Base-by-base conservation (phyloP, 768 basidiomycete genomes). In the Podaxis mareebaensis region DNA sequence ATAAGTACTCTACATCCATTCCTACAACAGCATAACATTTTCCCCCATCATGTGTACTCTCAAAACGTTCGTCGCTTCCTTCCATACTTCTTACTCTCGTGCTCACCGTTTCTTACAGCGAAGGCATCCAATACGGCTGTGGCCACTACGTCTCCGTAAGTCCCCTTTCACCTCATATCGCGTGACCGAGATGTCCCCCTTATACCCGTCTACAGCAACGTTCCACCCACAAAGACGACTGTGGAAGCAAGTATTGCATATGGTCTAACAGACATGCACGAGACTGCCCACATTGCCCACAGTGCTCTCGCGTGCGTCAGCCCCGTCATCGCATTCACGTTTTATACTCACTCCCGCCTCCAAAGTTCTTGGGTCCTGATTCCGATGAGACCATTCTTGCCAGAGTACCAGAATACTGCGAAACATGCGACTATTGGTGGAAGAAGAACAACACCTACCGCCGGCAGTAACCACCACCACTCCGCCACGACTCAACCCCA, bases 131-230 rank as follows among this genome's bases (percentile, higher is more conserved):
- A 77, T 80, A 86, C 70, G 89, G 88, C 71, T 93, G 91, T 73
- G 91, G 91, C 65, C 92, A 93, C 80, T 93, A 92, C 75, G 79
- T 86, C 56, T 82, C 86, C 68, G 88, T 89, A 61, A 68, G 85
- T 78, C 62, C 26, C 26, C 22, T 58, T 33, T 13, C 58, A 12
- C 63, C 59, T n/a, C 51, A 60, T 49, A 26, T 56, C 20, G 49
- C 49, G 20, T 63, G 40, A 53, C 64, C 57, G 55, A 63, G 15
- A 56, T 66, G 51, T 58, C 55, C 63, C 63, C 26, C 65, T 60
- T 66, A 65, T 58, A 20, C 53, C 57, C 60, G 17, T 48, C 33
- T 40, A 38, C 75, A 87, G 85, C 88, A 85, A 11, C 76, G 73
- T 61, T 79, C 79, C 63, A 67, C 84, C 53, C 70, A 73, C 46